Conservation (phyloP, 768 basidiomycete species). For the Lentinula edodes region DNA sequence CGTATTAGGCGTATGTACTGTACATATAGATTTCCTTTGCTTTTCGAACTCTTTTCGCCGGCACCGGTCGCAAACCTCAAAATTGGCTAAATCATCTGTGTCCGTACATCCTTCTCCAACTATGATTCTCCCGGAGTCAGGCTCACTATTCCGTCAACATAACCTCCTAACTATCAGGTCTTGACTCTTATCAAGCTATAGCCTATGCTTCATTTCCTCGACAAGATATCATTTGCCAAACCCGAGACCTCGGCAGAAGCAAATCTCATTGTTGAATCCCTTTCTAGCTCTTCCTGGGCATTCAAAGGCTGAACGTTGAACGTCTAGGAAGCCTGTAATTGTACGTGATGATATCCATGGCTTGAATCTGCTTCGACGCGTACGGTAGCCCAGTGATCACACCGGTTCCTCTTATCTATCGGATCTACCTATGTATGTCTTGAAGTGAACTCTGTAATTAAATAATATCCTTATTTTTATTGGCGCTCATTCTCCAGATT, state of each 20-base stretch:
- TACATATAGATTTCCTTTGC: too few relatives aligned
- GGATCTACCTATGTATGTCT: not conserved
- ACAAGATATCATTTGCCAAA: not conserved
- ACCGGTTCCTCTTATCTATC: not conserved
- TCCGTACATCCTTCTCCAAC: too few relatives aligned
- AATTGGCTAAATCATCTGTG: too few relatives aligned
- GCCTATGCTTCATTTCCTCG: not conserved
- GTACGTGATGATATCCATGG: not conserved
- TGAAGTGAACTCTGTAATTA: not conserved
- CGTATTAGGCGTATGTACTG: too few relatives aligned
- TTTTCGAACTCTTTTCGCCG: too few relatives aligned
- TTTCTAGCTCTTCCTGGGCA: too few relatives aligned
- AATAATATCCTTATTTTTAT: not conserved
- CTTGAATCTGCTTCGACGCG: not conserved
- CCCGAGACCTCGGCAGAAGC: not conserved
- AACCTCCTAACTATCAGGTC: not conserved
- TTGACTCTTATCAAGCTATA: not conserved
- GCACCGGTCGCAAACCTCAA: too few relatives aligned
- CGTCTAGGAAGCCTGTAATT: not conserved
- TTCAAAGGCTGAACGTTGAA: too few relatives aligned
- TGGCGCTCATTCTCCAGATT: not conserved
- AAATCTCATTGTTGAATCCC: too few relatives aligned
- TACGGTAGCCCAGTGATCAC: not conserved
- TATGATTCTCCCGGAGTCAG: not conserved
- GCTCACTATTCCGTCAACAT: not conserved